Conservation (phyloP, 306 rosid genomes). For the Trifolium fragiferum region DNA sequence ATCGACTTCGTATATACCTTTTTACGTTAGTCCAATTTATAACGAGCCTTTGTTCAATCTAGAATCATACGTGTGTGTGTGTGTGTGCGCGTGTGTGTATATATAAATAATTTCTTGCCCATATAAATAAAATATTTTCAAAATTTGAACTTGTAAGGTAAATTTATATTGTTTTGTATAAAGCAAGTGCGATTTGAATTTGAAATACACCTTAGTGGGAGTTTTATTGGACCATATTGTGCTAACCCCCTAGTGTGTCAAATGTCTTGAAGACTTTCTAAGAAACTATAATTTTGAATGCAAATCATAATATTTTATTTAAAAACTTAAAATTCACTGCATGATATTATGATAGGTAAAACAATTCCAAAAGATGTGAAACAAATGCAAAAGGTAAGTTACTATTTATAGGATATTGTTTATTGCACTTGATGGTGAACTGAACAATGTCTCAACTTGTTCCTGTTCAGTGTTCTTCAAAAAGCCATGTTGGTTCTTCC, state of each 20-base stretch:
- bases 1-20: no score
- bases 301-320: no score
- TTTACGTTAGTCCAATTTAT: no score
- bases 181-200: neutral
- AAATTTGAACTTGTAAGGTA: no score
- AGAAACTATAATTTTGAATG: no score
- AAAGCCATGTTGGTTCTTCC: conserved; percentile 36
- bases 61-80: no score
- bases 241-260: conserved; percentile 2
- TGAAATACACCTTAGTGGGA: neutral
- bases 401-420: conserved; percentile 28
- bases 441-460: conserved; percentile 38
- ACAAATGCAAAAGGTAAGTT: conserved; percentile 17
- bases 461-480: conserved; percentile 38
- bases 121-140: no score
- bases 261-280: neutral
- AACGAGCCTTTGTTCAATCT: no score
- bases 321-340: neutral
- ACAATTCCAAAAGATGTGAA: neutral
- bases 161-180: no score
- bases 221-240: neutral
- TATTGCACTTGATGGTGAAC: conserved; percentile 35
- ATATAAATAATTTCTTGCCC: no score
- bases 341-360: neutral
- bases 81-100: no score